Conservation (phyloP, 192 early-diverging fungal species). For the Podila horticola region DNA sequence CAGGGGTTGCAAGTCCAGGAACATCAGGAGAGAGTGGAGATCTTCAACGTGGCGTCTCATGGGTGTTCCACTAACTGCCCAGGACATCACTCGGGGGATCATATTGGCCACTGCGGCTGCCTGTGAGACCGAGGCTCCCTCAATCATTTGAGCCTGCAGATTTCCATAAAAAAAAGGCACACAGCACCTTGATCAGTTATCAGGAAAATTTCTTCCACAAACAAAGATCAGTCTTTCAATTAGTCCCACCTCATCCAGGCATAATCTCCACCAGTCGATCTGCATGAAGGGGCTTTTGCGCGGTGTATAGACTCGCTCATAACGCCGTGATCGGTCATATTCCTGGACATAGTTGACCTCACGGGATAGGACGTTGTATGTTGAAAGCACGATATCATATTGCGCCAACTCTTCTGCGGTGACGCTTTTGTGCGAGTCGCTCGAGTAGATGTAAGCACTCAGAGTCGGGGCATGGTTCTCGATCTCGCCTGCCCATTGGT, state of each 20-base stretch:
- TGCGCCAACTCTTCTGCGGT: conserved; percentile 38
- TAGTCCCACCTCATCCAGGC: conserved; percentile 66
- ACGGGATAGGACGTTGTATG: conserved; percentile 61
- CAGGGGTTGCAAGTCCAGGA: conserved; percentile 57
- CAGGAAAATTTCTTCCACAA: no score
- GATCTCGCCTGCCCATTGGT: conserved; percentile 74
- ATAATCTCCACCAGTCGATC: conserved; percentile 68
- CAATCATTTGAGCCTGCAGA: conserved; percentile 70
- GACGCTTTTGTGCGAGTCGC: conserved; percentile 32
- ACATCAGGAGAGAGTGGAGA: conserved; percentile 62
- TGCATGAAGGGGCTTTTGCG: conserved; percentile 56
- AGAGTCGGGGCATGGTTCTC: conserved; percentile 62
- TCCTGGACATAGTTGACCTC: conserved; percentile 63
- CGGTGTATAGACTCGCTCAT: conserved; percentile 46
- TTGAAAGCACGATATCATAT: conserved; percentile 70
- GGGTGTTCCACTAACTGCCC: conserved; percentile 75
- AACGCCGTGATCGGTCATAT: conserved; percentile 52
- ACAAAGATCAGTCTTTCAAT: not conserved
- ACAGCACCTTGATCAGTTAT: no score
- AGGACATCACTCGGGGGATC: conserved; percentile 66
- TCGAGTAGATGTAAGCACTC: conserved; percentile 47
- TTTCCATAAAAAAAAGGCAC: not conserved
- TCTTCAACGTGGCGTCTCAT: conserved; percentile 56
- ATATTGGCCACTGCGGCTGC: conserved; percentile 65
- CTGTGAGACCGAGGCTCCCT: conserved; percentile 50